Evolutionary conservation across 371 early-diverging fungal species (phyloP).

Genomic region (Zychaea mexicana): DNA sequence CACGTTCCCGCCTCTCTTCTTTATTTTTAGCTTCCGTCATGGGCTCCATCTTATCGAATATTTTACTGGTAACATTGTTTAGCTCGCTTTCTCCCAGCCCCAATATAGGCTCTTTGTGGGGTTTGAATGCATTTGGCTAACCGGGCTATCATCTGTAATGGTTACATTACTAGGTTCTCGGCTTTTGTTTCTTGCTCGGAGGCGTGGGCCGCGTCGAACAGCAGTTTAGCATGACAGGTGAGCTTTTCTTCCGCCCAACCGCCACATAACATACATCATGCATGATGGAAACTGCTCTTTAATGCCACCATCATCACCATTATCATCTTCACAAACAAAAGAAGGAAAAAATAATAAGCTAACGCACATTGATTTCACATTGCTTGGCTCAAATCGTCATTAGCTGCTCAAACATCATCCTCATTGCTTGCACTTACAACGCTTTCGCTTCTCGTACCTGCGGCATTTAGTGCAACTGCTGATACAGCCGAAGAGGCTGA

Average conservation of each 20-base stretch:
- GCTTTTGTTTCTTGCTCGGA: conserved; percentile 34
- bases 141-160: neutral
- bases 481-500: conserved; percentile 28
- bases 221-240: conserved; percentile 45
- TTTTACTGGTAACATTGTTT: conserved; percentile 36
- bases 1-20: neutral
- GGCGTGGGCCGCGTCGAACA: conserved; percentile 56
- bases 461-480: conserved; percentile 65
- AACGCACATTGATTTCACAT: neutral
- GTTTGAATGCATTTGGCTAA: too few relatives aligned
- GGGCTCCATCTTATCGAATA: conserved; percentile 49
- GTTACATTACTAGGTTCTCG: conserved; percentile 7
- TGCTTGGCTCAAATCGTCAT: neutral
- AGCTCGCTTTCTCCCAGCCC: conserved; percentile 2
- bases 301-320: too few relatives aligned
- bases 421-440: conserved; percentile 80
- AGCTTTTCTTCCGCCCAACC: neutral
- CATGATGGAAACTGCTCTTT: too few relatives aligned
- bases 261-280: neutral
- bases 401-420: conserved; percentile 76
- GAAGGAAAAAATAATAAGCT: neutral
- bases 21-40: conserved; percentile 36
- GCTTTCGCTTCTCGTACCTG: conserved; percentile 80
- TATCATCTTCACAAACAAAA: too few relatives aligned
- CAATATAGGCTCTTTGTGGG: too few relatives aligned